phyloP scores from a whole-genome alignment of 768 basidiomycete genomes.

The Boletus tylopilopsis region DNA sequence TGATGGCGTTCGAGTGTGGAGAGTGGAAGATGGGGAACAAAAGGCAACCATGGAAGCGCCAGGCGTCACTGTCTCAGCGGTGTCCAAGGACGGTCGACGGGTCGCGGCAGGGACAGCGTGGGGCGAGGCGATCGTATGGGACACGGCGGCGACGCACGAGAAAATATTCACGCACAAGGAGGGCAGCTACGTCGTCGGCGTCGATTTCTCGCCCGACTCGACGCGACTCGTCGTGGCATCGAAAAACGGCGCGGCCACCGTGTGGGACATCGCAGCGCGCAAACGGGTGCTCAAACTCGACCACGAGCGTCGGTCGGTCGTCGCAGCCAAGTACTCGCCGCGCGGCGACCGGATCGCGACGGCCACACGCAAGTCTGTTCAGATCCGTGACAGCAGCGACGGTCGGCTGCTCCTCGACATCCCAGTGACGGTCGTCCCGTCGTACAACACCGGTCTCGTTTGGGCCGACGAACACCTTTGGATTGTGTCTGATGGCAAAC shows the following conservation, averaged over 20 bases:
- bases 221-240: background rate
- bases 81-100: slow-evolving; percentile 1
- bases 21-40: background rate
- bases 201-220: background rate
- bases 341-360: background rate
- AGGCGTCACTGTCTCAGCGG: background rate
- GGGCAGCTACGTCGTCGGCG: background rate
- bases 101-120: background rate
- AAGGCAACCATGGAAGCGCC: background rate
- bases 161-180: background rate
- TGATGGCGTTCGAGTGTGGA: background rate
- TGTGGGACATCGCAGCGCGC: background rate
- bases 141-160: background rate
- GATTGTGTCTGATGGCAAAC: background rate
- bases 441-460: background rate
- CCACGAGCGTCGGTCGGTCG: background rate
- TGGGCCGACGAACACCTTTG: background rate
- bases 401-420: background rate
- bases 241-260: background rate
- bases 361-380: background rate
- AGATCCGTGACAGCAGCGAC: background rate
- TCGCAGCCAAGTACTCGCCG: background rate
- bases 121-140: background rate
- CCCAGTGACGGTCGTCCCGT: background rate
- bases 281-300: background rate